Evolutionary conservation across 352 stramenopile species (phyloP), one percentile per base, ranked within the genome.

Genomic region (Pythium aquatile): DNA sequence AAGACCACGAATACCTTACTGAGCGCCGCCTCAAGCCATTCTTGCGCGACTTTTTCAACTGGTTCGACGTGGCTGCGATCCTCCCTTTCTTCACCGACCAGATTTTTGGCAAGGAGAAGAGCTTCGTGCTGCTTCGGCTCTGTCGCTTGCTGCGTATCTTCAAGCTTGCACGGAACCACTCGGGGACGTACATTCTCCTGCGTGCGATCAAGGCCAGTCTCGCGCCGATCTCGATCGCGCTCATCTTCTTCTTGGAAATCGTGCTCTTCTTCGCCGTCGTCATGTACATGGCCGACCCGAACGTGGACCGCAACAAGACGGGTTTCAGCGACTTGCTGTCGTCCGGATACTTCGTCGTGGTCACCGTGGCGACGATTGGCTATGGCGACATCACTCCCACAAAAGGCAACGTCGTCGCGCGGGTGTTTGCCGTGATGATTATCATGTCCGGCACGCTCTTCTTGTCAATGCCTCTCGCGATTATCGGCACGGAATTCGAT

Each of bases 381-480:
- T 93, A 91, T 44, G 84, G 84, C 32, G 84, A 93, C 54, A 87
- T 93, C 53, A 88, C 81, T 9, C 84, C 84, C 2, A 88, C 81
- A 0, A 88, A 90, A 28, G 81, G 81, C 37, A 93, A 93, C 58
- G 79, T 88, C 49, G 70, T 76, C 44, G 80, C 78, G 9, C 76
- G 79, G 0, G 70, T 81, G 30, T 89, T 85, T 52, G 76, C 83
- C 9, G 77, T 92, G 24, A 87, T 94, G 79, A 88, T 89, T 57
- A 94, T 94, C 63, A 88, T 94, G 79, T 88, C 83, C 26, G 85
- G 85, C 14, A 91, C 85, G 17, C 72, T 94, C 32, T 94, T 94
- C 63, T 72, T 94, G 53, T 91, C 85, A 51, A 94, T 94, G 83
- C 85, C 85, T 58, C 75, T 94, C 33, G 85, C 85, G 42, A 94